Evolutionary conservation across 768 basidiomycete genomes (phyloP).

Genomic region (Hericium coralloides): DNA sequence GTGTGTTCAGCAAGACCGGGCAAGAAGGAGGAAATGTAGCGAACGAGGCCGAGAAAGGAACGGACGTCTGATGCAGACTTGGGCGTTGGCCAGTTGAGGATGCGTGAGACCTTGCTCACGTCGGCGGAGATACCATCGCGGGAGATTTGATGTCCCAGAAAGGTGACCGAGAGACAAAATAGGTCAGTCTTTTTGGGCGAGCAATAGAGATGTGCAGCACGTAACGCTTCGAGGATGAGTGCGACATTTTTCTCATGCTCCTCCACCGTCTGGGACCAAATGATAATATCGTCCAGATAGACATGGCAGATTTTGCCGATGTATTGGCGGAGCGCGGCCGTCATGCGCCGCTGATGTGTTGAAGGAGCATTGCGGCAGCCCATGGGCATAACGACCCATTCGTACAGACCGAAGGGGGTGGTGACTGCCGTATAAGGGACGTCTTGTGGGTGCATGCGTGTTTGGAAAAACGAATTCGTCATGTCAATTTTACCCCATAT

Average conservation of each 20-base stretch:
- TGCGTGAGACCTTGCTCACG: no score
- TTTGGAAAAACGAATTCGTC: no score
- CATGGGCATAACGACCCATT: no score
- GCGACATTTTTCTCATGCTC: conserved; percentile 14
- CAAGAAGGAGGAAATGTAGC: no score
- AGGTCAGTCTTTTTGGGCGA: conserved; percentile 12
- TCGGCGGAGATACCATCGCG: no score
- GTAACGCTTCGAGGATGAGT: conserved; percentile 11
- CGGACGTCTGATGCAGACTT: no score
- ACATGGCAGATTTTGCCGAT: conserved; percentile 35
- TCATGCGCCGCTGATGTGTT: conserved; percentile 27
- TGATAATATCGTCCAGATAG: no score
- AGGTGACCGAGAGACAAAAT: conserved; percentile 6
- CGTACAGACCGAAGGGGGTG: conserved; percentile 31
- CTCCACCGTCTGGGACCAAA: conserved; percentile 5
- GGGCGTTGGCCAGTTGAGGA: no score
- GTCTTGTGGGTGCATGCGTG: conserved; percentile 21
- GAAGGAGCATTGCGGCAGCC: conserved; percentile 26
- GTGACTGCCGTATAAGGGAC: conserved; percentile 26
- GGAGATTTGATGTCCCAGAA: not conserved
- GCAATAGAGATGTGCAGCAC: conserved; percentile 10
- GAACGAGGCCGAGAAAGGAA: no score
- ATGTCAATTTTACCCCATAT: no score
- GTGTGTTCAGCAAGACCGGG: no score
- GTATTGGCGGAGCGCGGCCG: conserved; percentile 19